A percentile compares a stretch with the other conserved stretches of the same genome.
phyloP scores from a whole-genome alignment of 768 basidiomycete species.

The Tylopilus balloui region DNA sequence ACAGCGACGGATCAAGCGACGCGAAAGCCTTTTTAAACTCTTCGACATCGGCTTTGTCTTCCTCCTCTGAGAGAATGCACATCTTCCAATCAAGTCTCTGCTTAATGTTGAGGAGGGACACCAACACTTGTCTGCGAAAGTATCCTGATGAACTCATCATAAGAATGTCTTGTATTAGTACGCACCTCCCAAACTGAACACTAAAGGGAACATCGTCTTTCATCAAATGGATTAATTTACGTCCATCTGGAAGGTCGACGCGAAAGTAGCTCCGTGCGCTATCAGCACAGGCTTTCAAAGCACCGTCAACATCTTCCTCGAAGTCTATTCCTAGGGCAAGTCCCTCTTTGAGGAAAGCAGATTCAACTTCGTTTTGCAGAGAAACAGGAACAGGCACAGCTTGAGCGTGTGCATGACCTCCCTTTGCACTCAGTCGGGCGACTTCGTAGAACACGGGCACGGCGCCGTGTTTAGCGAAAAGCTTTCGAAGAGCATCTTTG shows the following conservation, averaged over 20 bases:
- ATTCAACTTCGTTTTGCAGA: conserved; percentile 59
- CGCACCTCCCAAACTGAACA: conserved; percentile 89
- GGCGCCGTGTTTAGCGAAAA: conserved; percentile 68
- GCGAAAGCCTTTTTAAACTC: conserved; percentile 83
- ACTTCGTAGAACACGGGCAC: conserved; percentile 84
- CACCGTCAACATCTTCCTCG: conserved; percentile 63
- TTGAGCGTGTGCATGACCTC: conserved; percentile 94
- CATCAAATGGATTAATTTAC: conserved; percentile 81
- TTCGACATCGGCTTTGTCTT: conserved; percentile 79
- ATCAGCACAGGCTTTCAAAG: conserved; percentile 47
- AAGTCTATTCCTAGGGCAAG: conserved; percentile 64
- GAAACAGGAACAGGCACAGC: conserved; percentile 71
- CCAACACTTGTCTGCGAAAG: conserved; percentile 68
- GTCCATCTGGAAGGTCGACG: conserved; percentile 84
- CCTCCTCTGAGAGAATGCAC: conserved; percentile 76
- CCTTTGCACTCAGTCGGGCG: conserved; percentile 74
- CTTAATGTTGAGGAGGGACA: conserved; percentile 66
- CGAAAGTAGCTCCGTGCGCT: conserved; percentile 77
- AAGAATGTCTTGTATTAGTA: background rate
- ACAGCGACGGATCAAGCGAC: conserved; percentile 56
- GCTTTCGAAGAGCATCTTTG: conserved; percentile 66
- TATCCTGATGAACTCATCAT: background rate
- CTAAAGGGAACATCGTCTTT: conserved; percentile 75
- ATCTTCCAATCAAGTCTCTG: conserved; percentile 90
- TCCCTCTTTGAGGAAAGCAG: conserved; percentile 70